Base-by-base conservation (phyloP, 805 yeast species). In the Ogataea naganishii region DNA sequence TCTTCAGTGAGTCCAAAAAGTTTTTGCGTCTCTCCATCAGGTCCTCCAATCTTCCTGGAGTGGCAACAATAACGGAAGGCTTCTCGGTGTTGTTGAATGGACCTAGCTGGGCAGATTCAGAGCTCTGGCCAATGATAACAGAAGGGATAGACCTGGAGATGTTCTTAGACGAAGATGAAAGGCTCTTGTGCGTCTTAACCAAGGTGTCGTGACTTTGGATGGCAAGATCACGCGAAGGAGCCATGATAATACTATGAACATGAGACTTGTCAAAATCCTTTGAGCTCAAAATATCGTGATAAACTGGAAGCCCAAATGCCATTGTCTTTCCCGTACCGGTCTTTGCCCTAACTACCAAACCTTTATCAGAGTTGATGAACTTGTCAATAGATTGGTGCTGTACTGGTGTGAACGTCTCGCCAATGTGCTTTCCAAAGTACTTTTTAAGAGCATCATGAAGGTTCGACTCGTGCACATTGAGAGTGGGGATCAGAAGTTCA, bases 251-350 rank as follows among this genome's bases (percentile, higher is more conserved):
- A 19, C 85, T 65, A 39, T 69, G 62, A 13, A 74, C 79, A 35
- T 56, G 53, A 24, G 59, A 51, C 5, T 51, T 47, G 3, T 11
- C 15, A 13, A 12, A 8, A 12, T n/a, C 13, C 7, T 17, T 12
- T 7, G 34, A 11, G 8, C 30, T 19, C 41, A 60, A 40, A 35
- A 67, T 56, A 26, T 72, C 68, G 47, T 84, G 80, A 26, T 84
- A 58, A 9, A 82, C 59, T 3, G 96, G 96, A 24, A 88, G 62
- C 36, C 88, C 79, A 53, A 84, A 86, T 1, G 96, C 94, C 38
- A 82, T 73, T 0, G 96, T 86, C 53, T 86, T 86, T 47, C 96
- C 96, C 2, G 96, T 86, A 51, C 96, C 96, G 4, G 96, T 86
- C 53, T 84, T 84, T 17, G 96, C 96, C 46, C 94, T 68, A 22